These are phyloP conservation scores for Ceratocystis cubensis DNA, from an alignment of 2,329 filamentous ascomycete genomes.

Conservation along the genomic window DNA sequence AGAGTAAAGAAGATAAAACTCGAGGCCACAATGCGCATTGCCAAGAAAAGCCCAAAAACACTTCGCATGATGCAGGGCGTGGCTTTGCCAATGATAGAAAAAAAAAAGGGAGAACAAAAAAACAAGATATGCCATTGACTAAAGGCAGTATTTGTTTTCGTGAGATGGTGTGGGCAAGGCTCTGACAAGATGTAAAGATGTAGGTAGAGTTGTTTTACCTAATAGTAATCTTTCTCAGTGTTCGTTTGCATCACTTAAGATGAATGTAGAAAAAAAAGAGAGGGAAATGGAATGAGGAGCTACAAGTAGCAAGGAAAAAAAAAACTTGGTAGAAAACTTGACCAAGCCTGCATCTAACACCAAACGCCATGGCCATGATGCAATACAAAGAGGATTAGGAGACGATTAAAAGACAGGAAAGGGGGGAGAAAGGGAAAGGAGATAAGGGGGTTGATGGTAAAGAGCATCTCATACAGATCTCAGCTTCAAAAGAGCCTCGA, in stretches of 20 bases:
- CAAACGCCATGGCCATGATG: conserved; percentile 15
- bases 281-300: background rate
- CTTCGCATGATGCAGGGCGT: no score
- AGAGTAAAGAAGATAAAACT: background rate
- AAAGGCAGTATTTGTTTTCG: no score
- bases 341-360: conserved; percentile 11
- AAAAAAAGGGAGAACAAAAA: no score
- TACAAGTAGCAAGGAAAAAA: conserved; percentile 6
- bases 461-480: conserved; percentile 53
- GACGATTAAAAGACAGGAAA: background rate
- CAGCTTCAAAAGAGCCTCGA: conserved; percentile 68
- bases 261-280: background rate
- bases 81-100: no score
- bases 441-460: conserved; percentile 23
- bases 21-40: no score
- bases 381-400: conserved; percentile 13
- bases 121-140: no score
- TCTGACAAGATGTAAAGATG: background rate
- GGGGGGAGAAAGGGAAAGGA: background rate
- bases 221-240: background rate
- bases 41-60: no score
- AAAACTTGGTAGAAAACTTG: conserved; percentile 10
- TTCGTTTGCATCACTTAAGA: background rate
- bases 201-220: background rate
- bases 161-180: no score